These are phyloP conservation scores for Pseudoperonospora humuli DNA, from an alignment of 352 stramenopile species.

Conservation along the genomic window DNA sequence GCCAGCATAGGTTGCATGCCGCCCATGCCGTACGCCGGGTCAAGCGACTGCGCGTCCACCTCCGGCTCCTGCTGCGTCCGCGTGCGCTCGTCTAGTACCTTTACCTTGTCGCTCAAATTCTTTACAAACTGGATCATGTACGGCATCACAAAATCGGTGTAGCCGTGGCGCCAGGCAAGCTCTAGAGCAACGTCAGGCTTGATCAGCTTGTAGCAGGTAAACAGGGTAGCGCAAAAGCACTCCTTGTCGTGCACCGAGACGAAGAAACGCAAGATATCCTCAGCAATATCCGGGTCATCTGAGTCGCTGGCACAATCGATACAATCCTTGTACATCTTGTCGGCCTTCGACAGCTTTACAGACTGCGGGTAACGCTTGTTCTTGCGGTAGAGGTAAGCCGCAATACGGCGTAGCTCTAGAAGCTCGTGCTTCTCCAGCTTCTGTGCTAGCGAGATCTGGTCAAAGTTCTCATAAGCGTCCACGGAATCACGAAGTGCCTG, in stretches of 20 bases:
- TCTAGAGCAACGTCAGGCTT: constrained; percentile 98
- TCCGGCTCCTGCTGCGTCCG: constrained; percentile 69
- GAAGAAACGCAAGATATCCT: constrained; percentile 98
- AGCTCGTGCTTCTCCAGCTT: constrained; percentile 99
- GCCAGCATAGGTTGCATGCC: constrained; percentile 74
- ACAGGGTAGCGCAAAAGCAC: constrained; percentile 97
- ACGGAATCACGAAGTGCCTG: constrained; percentile 94
- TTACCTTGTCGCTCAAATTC: constrained; percentile 93
- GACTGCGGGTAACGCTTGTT: constrained; percentile 98
- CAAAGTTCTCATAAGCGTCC: constrained; percentile 99
- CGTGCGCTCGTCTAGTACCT: constrained; percentile 88
- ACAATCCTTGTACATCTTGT: constrained; percentile 99
- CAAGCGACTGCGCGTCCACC: constrained; percentile 41
- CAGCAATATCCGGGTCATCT: constrained; percentile 91
- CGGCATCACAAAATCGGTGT: constrained; percentile 98
- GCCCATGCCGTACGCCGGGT: constrained; percentile 70
- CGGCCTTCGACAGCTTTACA: constrained; percentile 97
- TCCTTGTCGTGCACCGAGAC: constrained; percentile 98
- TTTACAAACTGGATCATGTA: constrained; percentile 99
- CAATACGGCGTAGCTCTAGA: constrained; percentile 99
- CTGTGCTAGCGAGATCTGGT: constrained; percentile 97
- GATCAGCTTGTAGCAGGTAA: constrained; percentile 98
- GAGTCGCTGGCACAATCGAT: constrained; percentile 98
- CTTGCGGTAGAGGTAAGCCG: constrained; percentile 98
- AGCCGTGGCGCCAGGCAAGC: constrained; percentile 98